Evolutionary conservation across 1,139 yeast species (phyloP).

Genomic region (Kodamaea sp.): DNA sequence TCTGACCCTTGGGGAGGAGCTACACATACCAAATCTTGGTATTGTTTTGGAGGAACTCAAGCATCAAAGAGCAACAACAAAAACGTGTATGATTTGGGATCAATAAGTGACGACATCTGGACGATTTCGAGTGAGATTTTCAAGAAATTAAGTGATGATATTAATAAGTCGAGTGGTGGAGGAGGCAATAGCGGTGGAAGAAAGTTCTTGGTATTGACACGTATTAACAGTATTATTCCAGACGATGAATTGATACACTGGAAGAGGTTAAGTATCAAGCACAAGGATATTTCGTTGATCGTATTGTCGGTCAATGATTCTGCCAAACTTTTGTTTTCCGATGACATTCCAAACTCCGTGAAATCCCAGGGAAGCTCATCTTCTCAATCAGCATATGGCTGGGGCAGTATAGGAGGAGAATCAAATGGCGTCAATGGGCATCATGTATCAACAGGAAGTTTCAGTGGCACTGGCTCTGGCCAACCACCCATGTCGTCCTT

Average conservation of each 20-base stretch:
- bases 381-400: not conserved
- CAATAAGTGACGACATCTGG: slow-evolving; percentile 44
- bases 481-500: slow-evolving; percentile 1
- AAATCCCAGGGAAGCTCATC: slow-evolving; percentile 5
- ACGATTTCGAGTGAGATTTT: slow-evolving; percentile 40
- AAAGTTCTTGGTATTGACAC: slow-evolving; percentile 64
- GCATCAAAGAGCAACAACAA: slow-evolving; percentile 4
- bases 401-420: not conserved
- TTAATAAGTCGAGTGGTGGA: slow-evolving; percentile 31
- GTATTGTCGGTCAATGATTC: slow-evolving; percentile 72
- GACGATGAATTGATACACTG: slow-evolving; percentile 79
- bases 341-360: slow-evolving; percentile 7
- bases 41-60: slow-evolving; percentile 35
- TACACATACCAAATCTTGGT: slow-evolving; percentile 69
- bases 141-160: slow-evolving; percentile 36
- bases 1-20: slow-evolving; percentile 78
- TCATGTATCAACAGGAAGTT: too few relatives aligned
- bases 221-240: slow-evolving; percentile 70
- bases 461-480: not conserved
- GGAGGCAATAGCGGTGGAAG: slow-evolving; percentile 40
- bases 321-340: slow-evolving; percentile 55
- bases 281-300: slow-evolving; percentile 64
- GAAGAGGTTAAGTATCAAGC: slow-evolving; percentile 64
- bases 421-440: not conserved
- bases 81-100: slow-evolving; percentile 30